Evolutionary conservation across 352 stramenopile species (phyloP), one percentile per base, ranked within the genome.

Genomic region (Globisporangium alternatum): DNA sequence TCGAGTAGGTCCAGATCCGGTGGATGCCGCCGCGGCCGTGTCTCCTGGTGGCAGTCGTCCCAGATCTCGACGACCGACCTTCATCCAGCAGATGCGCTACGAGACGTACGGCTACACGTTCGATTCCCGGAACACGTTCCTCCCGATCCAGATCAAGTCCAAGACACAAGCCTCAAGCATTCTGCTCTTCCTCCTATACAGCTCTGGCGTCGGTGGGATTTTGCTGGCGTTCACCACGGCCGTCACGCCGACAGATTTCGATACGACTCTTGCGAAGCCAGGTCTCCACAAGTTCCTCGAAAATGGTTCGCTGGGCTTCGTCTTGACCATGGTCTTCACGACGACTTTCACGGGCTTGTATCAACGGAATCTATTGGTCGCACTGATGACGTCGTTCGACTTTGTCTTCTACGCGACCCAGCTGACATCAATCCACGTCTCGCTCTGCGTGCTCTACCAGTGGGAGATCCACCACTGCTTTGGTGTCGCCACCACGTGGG

Each of bases 331-430:
- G 5, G 12, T 30, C 15, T 75, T 72, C 37, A 61, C 65, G 3
- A 6, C 30, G 6, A 35, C 53, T 2, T 75, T 77, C n/a, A n/a
- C 21, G 3, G 54, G 41, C 9, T 37, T 76, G 19, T 75, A 68
- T 33, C 65, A 81, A 8, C 69, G 69, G 0, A 22, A 81, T 10
- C 48, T 84, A 10, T 58, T 84, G 1, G 39, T 53, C 21, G 28
- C 66, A 2, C 51, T 80, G 17, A 22, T 70, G 25, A 71, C 60
- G 13, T 84, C 76, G 9, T 84, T 81, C 47, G 74, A 84, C 45
- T 77, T 74, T 41, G 33, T 75, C 7, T 80, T 78, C 41, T 77
- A 81, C 59, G 48, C 53, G 0, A 44, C 69, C 3, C 68, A 84
- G 33, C 61, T 68, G 7, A 67, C 65, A 1, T 22, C 63, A 31